phyloP scores from a whole-genome alignment of 2,329 filamentous ascomycete genomes.

The Chaetomiaceae sp. region DNA sequence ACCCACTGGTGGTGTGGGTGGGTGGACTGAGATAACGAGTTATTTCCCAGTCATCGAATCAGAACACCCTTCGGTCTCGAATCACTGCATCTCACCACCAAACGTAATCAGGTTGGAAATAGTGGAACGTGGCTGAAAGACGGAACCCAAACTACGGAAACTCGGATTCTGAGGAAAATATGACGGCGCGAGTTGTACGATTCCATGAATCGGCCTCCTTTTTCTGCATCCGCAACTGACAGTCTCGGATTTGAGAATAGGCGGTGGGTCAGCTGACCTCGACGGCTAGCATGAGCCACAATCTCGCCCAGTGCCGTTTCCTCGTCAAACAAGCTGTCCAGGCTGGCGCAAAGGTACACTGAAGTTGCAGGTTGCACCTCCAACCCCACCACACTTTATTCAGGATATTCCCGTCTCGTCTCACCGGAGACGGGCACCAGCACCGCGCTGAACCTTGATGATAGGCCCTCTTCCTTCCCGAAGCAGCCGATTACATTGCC shows the following conservation, averaged over 20 bases:
- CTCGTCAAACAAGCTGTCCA: slow-evolving; percentile 69
- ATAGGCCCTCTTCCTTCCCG: slow-evolving; percentile 71
- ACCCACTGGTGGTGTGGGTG: too few species aligned
- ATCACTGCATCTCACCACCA: too few species aligned
- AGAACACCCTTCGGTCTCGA: too few species aligned
- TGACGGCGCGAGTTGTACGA: slow-evolving; percentile 6
- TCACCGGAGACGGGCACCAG: neutral
- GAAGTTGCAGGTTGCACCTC: too few species aligned
- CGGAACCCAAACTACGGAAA: too few species aligned
- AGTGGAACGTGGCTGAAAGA: too few species aligned
- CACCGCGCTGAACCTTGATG: neutral
- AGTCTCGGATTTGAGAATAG: slow-evolving; percentile 40
- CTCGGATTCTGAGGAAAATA: too few species aligned
- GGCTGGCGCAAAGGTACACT: slow-evolving; percentile 68
- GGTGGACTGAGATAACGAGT: too few species aligned
- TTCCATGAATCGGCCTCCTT: neutral
- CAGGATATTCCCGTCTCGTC: neutral
- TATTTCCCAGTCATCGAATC: too few species aligned
- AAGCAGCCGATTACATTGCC: slow-evolving; percentile 86
- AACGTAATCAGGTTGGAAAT: too few species aligned
- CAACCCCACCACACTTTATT: too few species aligned
- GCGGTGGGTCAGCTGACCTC: slow-evolving; percentile 89
- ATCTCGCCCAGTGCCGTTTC: slow-evolving; percentile 71
- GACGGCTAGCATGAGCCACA: slow-evolving; percentile 70
- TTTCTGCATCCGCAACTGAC: neutral